A percentile compares a stretch with the other conserved stretches of the same genome.
Conservation (phyloP, 306 rosid genomes). For the Corylus avellana region DNA sequence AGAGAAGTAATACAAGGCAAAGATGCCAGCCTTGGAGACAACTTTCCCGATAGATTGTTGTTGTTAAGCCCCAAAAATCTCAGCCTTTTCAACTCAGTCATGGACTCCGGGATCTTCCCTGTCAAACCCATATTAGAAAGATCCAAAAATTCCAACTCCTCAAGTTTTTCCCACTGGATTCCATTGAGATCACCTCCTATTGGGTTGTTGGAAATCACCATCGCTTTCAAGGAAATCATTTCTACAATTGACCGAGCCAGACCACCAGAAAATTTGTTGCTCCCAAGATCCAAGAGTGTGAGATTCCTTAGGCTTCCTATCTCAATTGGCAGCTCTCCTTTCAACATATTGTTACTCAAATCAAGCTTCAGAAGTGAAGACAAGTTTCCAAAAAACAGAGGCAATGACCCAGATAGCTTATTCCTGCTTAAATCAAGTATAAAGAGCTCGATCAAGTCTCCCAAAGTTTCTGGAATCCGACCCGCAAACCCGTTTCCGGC, state of each 20-base stretch:
- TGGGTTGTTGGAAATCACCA: constrained; percentile 53
- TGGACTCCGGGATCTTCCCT: constrained; percentile 48
- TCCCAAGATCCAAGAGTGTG: constrained; percentile 44
- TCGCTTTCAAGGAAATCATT: constrained; percentile 37
- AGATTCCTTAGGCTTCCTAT: constrained; percentile 49
- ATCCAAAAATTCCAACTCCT: constrained; percentile 40
- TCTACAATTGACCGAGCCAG: constrained; percentile 30
- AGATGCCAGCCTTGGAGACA: constrained; percentile 32
- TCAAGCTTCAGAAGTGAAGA: constrained; percentile 51
- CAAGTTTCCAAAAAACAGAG: constrained; percentile 33
- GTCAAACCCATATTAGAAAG: constrained; percentile 40
- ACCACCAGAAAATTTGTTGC: no score
- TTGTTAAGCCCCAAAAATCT: constrained; percentile 44
- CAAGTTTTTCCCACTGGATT: constrained; percentile 34
- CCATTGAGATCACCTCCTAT: constrained; percentile 38
- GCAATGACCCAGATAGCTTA: constrained; percentile 40
- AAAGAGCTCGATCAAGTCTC: constrained; percentile 35
- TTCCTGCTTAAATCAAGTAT: constrained; percentile 56
- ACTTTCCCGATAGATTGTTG: constrained; percentile 44
- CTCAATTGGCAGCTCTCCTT: constrained; percentile 39
- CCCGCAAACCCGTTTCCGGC: constrained; percentile 39
- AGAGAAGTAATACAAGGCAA: constrained; percentile 42
- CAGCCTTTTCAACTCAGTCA: constrained; percentile 40
- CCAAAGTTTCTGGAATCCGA: constrained; percentile 39
- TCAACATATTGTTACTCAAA: constrained; percentile 42